A percentile compares a stretch with the other conserved stretches of the same genome.
These are phyloP conservation scores for Dictyostelium firmibasis DNA, from an alignment of 78 protist species.

Conservation along the genomic window DNA sequence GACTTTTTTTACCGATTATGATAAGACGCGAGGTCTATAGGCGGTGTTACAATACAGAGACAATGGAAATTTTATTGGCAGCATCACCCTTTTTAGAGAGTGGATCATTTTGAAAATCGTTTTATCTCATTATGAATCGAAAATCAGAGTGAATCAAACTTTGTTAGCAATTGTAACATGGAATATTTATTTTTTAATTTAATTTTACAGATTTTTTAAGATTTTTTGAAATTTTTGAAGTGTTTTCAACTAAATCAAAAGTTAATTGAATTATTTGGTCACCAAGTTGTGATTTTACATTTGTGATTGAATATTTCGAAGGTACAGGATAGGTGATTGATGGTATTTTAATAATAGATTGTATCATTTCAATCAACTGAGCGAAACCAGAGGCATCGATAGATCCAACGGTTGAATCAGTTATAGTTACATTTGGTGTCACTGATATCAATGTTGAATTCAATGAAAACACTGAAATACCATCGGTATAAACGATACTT, in stretches of 20 bases:
- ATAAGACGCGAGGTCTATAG: no score
- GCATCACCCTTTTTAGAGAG: no score
- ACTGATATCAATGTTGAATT: neutral
- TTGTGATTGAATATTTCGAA: neutral
- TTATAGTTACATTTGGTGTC: neutral
- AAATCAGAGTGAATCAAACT: no score
- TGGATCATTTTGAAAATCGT: no score
- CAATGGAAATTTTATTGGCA: no score
- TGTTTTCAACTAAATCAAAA: neutral
- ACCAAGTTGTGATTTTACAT: neutral
- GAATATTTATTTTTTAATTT: neutral
- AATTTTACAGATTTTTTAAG: neutral
- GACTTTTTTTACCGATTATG: no score
- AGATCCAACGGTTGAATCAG: neutral
- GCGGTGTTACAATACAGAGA: no score
- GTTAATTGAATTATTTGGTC: neutral
- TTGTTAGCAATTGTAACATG: no score
- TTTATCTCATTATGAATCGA: no score
- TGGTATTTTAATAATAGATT: conserved; percentile 10
- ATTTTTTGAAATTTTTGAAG: neutral
- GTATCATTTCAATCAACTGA: conserved; percentile 7
- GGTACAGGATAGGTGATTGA: conserved; percentile 2
- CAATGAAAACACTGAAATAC: neutral
- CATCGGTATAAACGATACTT: neutral
- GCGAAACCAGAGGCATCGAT: conserved; percentile 36